Conservation (phyloP, 2,329 filamentous ascomycete species). For the Beauveria bassiana region DNA sequence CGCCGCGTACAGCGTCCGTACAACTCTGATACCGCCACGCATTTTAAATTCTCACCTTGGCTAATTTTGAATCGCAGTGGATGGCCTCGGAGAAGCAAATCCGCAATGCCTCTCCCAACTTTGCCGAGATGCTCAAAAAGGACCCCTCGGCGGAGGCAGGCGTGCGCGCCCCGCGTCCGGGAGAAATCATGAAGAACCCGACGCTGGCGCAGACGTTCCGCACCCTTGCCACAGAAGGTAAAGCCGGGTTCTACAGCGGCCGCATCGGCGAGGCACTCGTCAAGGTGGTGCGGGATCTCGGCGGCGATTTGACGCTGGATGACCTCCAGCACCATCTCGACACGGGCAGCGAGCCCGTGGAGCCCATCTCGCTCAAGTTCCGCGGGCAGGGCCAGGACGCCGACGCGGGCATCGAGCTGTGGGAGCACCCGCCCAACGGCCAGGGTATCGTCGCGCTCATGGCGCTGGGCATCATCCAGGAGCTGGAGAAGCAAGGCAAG, state of each 20-base stretch:
- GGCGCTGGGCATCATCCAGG: constrained; percentile 84
- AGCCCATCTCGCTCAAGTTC: constrained; percentile 78
- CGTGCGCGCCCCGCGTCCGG: constrained; percentile 64
- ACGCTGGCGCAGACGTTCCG: constrained; percentile 76
- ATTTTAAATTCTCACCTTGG: neutral
- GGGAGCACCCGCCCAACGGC: constrained; percentile 95
- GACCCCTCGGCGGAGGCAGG: constrained; percentile 62
- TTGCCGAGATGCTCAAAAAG: constrained; percentile 75
- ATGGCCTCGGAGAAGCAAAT: constrained; percentile 53
- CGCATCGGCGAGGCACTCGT: constrained; percentile 74
- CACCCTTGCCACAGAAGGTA: constrained; percentile 69
- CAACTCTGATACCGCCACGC: neutral
- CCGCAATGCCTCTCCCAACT: constrained; percentile 73
- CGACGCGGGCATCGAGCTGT: constrained; percentile 59
- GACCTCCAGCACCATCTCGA: constrained; percentile 71
- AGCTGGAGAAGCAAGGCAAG: constrained; percentile 66
- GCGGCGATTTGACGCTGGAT: constrained; percentile 69
- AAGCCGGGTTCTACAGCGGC: constrained; percentile 85
- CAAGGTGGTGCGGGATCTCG: constrained; percentile 66
- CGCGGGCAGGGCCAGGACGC: constrained; percentile 46
- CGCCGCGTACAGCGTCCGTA: constrained; percentile 57
- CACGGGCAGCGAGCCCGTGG: constrained; percentile 64
- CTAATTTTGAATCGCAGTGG: constrained; percentile 54
- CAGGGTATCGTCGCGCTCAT: constrained; percentile 94
- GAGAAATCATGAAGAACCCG: constrained; percentile 85